Evolutionary conservation across 352 stramenopile genomes (phyloP).

Genomic region (Peronospora farinosa): DNA sequence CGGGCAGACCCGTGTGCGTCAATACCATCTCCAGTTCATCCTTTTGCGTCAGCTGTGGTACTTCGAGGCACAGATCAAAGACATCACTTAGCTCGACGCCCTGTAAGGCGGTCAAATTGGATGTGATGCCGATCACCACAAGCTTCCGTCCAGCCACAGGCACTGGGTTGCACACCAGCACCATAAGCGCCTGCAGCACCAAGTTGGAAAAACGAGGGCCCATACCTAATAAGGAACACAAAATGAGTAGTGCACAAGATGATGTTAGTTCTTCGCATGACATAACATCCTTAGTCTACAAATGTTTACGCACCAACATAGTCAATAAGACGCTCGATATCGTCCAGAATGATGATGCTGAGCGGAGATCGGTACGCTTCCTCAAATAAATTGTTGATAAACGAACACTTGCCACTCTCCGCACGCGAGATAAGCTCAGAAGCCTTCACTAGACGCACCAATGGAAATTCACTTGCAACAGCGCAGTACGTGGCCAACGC

Average conservation of each 20-base stretch:
- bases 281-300: not conserved
- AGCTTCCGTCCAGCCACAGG: slow-evolving; percentile 91
- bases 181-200: slow-evolving; percentile 97
- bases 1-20: slow-evolving; percentile 72
- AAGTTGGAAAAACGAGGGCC: slow-evolving; percentile 97
- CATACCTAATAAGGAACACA: slow-evolving; percentile 46
- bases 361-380: slow-evolving; percentile 97
- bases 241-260: slow-evolving; percentile 3
- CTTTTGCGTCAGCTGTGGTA: slow-evolving; percentile 88
- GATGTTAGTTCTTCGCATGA: slow-evolving; percentile 10
- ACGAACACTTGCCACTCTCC: slow-evolving; percentile 91
- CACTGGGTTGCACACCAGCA: slow-evolving; percentile 97
- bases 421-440: slow-evolving; percentile 95
- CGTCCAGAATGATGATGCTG: slow-evolving; percentile 99
- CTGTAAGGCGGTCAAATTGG: slow-evolving; percentile 87
- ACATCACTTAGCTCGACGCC: slow-evolving; percentile 90
- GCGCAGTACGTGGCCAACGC: slow-evolving; percentile 95
- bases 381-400: slow-evolving; percentile 93
- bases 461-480: slow-evolving; percentile 93
- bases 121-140: slow-evolving; percentile 94
- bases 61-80: slow-evolving; percentile 91
- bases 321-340: slow-evolving; percentile 99
- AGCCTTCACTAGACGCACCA: slow-evolving; percentile 96
- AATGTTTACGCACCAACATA: slow-evolving; percentile 70
- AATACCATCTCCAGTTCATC: slow-evolving; percentile 86